Percentiles rank a stretch among this genome's conserved stretches.
Conservation (phyloP, 306 rosid genomes). For the Aeschynomene evenia region DNA sequence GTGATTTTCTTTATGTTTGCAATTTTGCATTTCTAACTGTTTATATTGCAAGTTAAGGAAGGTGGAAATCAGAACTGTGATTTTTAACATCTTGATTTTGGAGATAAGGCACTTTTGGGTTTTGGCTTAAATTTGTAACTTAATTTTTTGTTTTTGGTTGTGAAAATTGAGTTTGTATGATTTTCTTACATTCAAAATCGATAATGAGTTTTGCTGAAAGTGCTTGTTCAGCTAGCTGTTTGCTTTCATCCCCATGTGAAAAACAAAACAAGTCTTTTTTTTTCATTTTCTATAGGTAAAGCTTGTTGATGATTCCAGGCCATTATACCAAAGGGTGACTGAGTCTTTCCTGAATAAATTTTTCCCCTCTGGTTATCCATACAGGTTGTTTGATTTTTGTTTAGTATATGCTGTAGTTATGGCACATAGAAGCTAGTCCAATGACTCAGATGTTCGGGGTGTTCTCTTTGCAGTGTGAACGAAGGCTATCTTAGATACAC, state of each 20-base stretch:
- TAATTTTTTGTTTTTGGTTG: too few species aligned
- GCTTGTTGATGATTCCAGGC: constrained; percentile 70
- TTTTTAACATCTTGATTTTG: neutral
- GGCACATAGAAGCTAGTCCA: neutral
- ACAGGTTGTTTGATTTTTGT: constrained; percentile 47
- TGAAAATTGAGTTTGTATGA: too few species aligned
- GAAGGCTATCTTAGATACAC: constrained; percentile 95
- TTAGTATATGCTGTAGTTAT: neutral
- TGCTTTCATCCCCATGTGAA: constrained; percentile 1
- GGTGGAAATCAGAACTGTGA: neutral
- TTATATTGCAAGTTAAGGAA: too few species aligned
- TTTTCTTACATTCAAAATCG: too few species aligned
- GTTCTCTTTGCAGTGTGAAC: constrained; percentile 58
- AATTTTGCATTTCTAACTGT: too few species aligned
- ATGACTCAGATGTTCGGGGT: neutral
- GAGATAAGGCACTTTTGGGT: neutral
- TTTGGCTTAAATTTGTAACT: too few species aligned
- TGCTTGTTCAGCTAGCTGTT: neutral
- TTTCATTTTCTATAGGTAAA: constrained; percentile 38
- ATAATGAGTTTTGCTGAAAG: neutral
- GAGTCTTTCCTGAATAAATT: constrained; percentile 72
- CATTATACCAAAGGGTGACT: constrained; percentile 49
- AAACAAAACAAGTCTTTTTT: neutral
- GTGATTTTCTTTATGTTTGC: too few species aligned
- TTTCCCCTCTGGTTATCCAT: constrained; percentile 93